Percentiles rank a stretch among this genome's conserved stretches.
phyloP scores from a whole-genome alignment of 129 eudicot species.

The Heracleum sosnowskyi region DNA sequence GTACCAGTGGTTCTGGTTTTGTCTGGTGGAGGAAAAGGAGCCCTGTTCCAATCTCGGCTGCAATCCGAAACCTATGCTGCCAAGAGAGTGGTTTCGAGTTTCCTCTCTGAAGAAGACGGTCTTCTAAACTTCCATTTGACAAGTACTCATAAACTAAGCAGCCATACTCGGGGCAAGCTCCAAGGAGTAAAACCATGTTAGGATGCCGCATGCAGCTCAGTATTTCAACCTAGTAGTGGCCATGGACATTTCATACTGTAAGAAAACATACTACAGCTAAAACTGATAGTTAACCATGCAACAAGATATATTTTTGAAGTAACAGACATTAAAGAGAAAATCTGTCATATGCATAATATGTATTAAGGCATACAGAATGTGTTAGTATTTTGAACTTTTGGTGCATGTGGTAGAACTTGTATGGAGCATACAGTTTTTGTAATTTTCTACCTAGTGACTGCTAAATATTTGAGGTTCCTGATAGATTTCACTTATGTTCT shows the following conservation, averaged over 20 bases:
- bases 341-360: not conserved
- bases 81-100: slow-evolving; percentile 44
- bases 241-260: not conserved
- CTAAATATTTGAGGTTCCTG: not conserved
- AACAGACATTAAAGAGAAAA: not conserved
- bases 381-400: not conserved
- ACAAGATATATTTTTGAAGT: not conserved
- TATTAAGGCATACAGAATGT: not conserved
- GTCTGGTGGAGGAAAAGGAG: slow-evolving; percentile 65
- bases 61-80: slow-evolving; percentile 57
- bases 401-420: not conserved
- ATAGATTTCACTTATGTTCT: not conserved
- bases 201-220: slow-evolving; percentile 71
- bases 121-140: slow-evolving; percentile 66
- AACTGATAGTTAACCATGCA: not conserved
- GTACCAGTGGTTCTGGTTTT: slow-evolving; percentile 67
- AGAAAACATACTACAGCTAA: not conserved
- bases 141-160: slow-evolving; percentile 59
- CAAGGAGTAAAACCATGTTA: slow-evolving; percentile 61
- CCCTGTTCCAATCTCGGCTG: slow-evolving; percentile 61
- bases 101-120: slow-evolving; percentile 40
- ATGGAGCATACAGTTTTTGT: not conserved
- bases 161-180: slow-evolving; percentile 63
- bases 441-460: not conserved
- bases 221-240: slow-evolving; percentile 42